A percentile compares a stretch with the other conserved stretches of the same genome.
phyloP scores from a whole-genome alignment of 495 filamentous ascomycete species.

The Neurospora cerealis region DNA sequence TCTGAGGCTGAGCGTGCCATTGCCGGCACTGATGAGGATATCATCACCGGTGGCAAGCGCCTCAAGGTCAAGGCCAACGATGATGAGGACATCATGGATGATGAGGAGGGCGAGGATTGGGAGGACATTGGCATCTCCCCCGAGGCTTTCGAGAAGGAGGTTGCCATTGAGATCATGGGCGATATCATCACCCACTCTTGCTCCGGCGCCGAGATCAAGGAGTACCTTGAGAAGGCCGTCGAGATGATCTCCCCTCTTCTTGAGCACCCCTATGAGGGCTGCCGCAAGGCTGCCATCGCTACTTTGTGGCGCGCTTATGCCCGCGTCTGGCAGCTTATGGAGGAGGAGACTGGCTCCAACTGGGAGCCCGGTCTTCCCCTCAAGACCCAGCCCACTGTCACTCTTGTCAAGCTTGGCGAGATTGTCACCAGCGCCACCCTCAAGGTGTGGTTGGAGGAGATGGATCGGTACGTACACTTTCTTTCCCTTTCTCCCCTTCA shows the following conservation, averaged over 20 bases:
- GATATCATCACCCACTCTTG: conserved; percentile 83
- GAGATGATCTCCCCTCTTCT: conserved; percentile 68
- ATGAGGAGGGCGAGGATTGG: conserved; percentile 64
- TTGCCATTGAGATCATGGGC: conserved; percentile 87
- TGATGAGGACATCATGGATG: conserved; percentile 49
- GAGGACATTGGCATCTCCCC: conserved; percentile 74
- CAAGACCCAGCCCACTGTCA: conserved; percentile 60
- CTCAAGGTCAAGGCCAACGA: conserved; percentile 57
- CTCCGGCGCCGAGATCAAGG: conserved; percentile 55
- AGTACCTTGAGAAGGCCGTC: conserved; percentile 81
- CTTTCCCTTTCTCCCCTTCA: conserved; percentile 3
- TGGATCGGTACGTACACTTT: conserved; percentile 66
- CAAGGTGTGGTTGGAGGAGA: conserved; percentile 76
- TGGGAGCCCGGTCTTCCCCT: conserved; percentile 86
- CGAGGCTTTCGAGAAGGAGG: conserved; percentile 92
- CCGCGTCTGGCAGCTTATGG: conserved; percentile 76
- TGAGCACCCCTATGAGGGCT: conserved; percentile 87
- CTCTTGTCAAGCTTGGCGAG: conserved; percentile 78
- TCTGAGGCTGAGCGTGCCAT: conserved; percentile 71
- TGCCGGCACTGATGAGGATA: conserved; percentile 49
- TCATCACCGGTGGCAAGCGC: conserved; percentile 73
- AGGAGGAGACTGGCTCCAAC: conserved; percentile 66
- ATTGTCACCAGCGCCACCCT: conserved; percentile 79
- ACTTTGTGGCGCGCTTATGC: conserved; percentile 91
- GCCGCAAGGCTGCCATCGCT: conserved; percentile 79